phyloP scores from a whole-genome alignment of 2,329 filamentous ascomycete species.

The Aphanoascus verrucosus region DNA sequence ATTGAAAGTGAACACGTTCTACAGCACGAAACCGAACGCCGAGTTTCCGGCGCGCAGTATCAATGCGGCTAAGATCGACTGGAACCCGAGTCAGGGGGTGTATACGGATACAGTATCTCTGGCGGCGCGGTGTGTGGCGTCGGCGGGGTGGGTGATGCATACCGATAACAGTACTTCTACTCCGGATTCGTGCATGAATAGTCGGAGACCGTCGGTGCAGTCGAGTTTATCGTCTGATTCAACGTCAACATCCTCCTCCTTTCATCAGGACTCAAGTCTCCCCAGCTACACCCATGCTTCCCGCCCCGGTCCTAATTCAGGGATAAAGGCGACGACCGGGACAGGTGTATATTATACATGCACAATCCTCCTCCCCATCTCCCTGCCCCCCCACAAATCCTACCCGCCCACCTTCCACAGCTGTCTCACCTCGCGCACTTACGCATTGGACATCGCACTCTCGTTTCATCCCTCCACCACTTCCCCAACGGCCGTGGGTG shows the following conservation, averaged over 20 bases:
- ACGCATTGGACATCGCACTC: constrained; percentile 50
- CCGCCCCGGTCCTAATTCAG: too few species aligned
- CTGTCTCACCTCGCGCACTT: constrained; percentile 55
- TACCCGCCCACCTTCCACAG: constrained; percentile 61
- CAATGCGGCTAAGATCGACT: constrained; percentile 31
- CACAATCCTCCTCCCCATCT: constrained; percentile 52
- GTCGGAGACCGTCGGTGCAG: constrained; percentile 21
- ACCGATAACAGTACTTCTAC: constrained; percentile 23
- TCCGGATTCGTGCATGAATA: constrained; percentile 20
- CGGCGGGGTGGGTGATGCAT: constrained; percentile 48
- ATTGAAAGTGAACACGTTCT: constrained; percentile 50
- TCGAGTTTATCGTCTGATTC: constrained; percentile 18
- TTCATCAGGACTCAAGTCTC: too few species aligned
- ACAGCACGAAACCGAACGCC: constrained; percentile 41
- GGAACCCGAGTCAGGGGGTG: constrained; percentile 39
- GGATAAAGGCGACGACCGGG: too few species aligned
- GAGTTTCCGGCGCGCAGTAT: constrained; percentile 41
- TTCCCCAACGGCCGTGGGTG: constrained; percentile 22
- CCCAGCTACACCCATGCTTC: too few species aligned
- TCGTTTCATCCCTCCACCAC: constrained; percentile 43
- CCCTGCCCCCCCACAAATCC: constrained; percentile 47
- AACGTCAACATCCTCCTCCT: constrained; percentile 24
- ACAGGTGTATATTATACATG: constrained; percentile 59
- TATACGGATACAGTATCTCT: constrained; percentile 45
- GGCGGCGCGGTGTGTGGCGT: constrained; percentile 46